These are phyloP conservation scores for Agaricales sp. DNA, from an alignment of 1,284 basidiomycete genomes.

Conservation along the genomic window DNA sequence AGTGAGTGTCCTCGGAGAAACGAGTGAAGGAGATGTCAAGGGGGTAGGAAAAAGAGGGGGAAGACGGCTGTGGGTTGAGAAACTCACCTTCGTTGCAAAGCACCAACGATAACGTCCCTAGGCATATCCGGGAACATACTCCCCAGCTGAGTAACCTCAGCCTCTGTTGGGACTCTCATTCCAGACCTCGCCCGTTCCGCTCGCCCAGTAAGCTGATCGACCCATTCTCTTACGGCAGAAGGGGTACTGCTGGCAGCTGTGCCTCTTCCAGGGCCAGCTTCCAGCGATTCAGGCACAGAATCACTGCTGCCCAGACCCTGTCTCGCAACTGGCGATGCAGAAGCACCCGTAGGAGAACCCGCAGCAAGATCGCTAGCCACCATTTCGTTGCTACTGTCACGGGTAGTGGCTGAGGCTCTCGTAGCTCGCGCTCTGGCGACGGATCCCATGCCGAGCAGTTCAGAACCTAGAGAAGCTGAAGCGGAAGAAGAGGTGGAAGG, in stretches of 20 bases:
- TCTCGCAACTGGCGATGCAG: neutral
- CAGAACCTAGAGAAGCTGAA: neutral
- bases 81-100: constrained; percentile 73
- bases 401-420: neutral
- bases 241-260: constrained; percentile 11
- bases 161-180: constrained; percentile 60
- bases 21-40: constrained; percentile 8
- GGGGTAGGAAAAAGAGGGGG: constrained; percentile 6
- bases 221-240: constrained; percentile 74
- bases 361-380: neutral
- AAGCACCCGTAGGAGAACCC: neutral
- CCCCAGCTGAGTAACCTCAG: constrained; percentile 64
- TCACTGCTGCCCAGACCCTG: constrained; percentile 8
- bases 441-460: neutral
- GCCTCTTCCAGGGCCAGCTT: constrained; percentile 4
- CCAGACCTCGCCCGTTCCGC: constrained; percentile 36
- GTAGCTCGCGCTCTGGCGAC: neutral
- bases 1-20: too few species aligned
- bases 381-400: neutral
- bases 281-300: constrained; percentile 8
- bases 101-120: constrained; percentile 65
- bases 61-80: constrained; percentile 3
- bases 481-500: constrained; percentile 4
- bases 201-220: constrained; percentile 67
- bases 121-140: constrained; percentile 78